phyloP scores from a whole-genome alignment of 2,329 filamentous ascomycete genomes.

The Drechslera avenae region DNA sequence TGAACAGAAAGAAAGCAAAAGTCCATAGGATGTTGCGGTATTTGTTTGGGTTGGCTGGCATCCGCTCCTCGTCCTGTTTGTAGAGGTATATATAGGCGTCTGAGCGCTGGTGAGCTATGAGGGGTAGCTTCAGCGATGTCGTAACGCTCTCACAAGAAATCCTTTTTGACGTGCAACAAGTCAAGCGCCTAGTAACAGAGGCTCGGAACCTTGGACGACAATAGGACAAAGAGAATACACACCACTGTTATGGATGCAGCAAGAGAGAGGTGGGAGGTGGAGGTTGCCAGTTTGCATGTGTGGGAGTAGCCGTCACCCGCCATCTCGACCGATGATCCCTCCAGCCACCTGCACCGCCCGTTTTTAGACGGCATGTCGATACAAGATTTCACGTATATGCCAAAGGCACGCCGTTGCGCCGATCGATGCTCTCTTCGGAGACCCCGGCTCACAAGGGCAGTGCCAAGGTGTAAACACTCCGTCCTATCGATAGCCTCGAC shows the following conservation, averaged over 20 bases:
- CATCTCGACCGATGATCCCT: neutral
- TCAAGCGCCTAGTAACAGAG: neutral
- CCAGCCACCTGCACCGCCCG: neutral
- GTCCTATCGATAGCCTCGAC: constrained; percentile 5
- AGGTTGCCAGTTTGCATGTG: too few species aligned
- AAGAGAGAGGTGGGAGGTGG: neutral
- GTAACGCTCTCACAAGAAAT: too few species aligned
- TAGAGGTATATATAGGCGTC: too few species aligned
- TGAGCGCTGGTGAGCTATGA: neutral
- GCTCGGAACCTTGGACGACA: neutral
- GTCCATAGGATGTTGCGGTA: constrained; percentile 12
- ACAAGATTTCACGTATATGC: neutral
- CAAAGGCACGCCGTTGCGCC: neutral
- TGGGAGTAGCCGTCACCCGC: too few species aligned
- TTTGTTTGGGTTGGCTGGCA: constrained; percentile 5
- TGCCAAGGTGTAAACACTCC: constrained; percentile 6
- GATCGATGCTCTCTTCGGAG: constrained; percentile 7
- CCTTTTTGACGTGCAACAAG: neutral
- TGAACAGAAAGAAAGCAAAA: constrained; percentile 6
- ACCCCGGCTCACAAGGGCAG: constrained; percentile 2
- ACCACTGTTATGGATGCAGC: neutral
- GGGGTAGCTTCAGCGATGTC: neutral
- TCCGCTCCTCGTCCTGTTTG: neutral
- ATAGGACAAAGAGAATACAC: neutral
- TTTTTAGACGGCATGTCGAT: neutral